A percentile compares a stretch with the other conserved stretches of the same genome.
Evolutionary conservation across 164 flowering plant species (phyloP).

Genomic region (Magnolia kwangsiensis): DNA sequence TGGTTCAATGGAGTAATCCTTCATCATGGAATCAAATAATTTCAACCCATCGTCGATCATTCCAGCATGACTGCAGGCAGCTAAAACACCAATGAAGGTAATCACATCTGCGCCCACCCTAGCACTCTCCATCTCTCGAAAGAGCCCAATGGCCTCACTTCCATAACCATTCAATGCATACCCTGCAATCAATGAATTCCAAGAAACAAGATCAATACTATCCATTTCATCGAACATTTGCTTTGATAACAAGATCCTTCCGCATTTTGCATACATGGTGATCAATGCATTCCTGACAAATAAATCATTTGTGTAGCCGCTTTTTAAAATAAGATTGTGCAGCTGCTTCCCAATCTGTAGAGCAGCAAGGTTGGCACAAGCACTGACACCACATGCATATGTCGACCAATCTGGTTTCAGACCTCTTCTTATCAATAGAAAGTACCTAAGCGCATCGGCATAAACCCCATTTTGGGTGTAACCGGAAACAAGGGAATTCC

Average conservation of each 20-base stretch:
- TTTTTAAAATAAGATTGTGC: slow-evolving; percentile 16
- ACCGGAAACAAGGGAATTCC: slow-evolving; percentile 20
- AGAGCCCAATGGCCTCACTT: slow-evolving; percentile 15
- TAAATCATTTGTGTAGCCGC: slow-evolving; percentile 15
- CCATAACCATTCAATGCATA: slow-evolving; percentile 24
- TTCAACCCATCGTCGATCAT: slow-evolving; percentile 16
- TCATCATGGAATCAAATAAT: slow-evolving; percentile 16
- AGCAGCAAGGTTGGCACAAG: slow-evolving; percentile 23
- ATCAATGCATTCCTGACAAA: slow-evolving; percentile 20
- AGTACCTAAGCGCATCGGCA: slow-evolving; percentile 16
- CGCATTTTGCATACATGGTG: slow-evolving; percentile 22
- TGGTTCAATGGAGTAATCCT: slow-evolving; percentile 15
- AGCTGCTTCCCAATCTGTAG: slow-evolving; percentile 17
- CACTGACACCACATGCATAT: slow-evolving; percentile 16
- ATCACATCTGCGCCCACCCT: slow-evolving; percentile 18
- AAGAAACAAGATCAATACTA: slow-evolving; percentile 13
- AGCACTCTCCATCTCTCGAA: slow-evolving; percentile 14
- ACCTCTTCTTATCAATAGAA: slow-evolving; percentile 13
- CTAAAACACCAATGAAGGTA: slow-evolving; percentile 22
- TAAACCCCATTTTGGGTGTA: slow-evolving; percentile 15
- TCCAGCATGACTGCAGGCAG: slow-evolving; percentile 27
- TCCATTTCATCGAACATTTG: slow-evolving; percentile 12
- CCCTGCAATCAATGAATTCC: slow-evolving; percentile 21
- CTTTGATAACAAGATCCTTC: slow-evolving; percentile 10
- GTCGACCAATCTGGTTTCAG: slow-evolving; percentile 17